These are phyloP conservation scores for Chlorella ohadii DNA, from an alignment of 139 green algal species.

Conservation along the genomic window DNA sequence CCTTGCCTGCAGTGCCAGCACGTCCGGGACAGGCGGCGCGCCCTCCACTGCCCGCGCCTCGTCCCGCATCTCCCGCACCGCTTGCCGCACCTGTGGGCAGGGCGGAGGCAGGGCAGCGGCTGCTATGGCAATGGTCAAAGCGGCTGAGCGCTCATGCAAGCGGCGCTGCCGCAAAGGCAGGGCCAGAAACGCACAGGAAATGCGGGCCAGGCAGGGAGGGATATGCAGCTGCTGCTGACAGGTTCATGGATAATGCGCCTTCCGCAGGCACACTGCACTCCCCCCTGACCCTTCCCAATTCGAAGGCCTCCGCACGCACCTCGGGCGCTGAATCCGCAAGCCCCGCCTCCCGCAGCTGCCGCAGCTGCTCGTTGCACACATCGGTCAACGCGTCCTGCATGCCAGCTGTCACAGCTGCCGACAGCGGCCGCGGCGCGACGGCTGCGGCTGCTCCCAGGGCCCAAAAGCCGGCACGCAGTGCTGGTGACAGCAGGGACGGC, in stretches of 20 bases:
- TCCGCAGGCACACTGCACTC: too few relatives aligned
- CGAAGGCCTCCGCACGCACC: background rate
- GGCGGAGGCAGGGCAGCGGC: background rate
- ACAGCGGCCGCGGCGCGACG: constrained; percentile 1
- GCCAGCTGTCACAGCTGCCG: constrained; percentile 36
- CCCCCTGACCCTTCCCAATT: too few relatives aligned
- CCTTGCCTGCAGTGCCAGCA: constrained; percentile 30
- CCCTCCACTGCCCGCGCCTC: constrained; percentile 53
- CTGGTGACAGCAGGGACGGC: constrained; percentile 16
- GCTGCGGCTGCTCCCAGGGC: constrained; percentile 14
- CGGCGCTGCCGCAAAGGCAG: too few relatives aligned
- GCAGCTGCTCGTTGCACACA: constrained; percentile 69
- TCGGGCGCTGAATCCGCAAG: constrained; percentile 39
- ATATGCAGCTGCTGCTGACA: too few relatives aligned
- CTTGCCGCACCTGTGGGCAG: constrained; percentile 24
- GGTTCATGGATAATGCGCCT: too few relatives aligned
- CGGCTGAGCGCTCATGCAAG: too few relatives aligned
- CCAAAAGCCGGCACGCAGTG: constrained; percentile 25
- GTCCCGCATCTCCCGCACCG: constrained; percentile 60
- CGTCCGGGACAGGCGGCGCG: constrained; percentile 37
- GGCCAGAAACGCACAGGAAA: too few relatives aligned
- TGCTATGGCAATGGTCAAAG: too few relatives aligned
- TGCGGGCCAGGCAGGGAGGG: too few relatives aligned
- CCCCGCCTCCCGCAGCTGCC: constrained; percentile 50
- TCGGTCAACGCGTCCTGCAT: constrained; percentile 65